Evolutionary conservation across 345 rosid genomes (phyloP).

Genomic region (Crucihimalaya himalaica): DNA sequence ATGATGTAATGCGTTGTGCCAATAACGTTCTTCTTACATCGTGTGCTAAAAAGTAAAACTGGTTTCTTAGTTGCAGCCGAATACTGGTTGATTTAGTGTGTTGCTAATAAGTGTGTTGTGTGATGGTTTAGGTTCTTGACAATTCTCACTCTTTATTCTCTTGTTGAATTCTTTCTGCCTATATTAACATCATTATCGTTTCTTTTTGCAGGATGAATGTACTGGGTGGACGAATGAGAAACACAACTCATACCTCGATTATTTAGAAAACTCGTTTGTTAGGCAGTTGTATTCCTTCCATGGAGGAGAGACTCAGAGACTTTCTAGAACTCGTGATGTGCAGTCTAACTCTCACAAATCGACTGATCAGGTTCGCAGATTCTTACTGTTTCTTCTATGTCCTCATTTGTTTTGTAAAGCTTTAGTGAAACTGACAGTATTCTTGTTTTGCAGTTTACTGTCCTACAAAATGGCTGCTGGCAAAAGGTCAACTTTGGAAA

Average conservation of each 20-base stretch:
- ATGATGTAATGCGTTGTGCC: not conserved
- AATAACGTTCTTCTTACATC: not conserved
- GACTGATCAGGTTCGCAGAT: slow-evolving; percentile 50
- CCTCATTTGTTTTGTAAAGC: not conserved
- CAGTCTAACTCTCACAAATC: slow-evolving; percentile 36
- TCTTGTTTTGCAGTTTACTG: slow-evolving; percentile 46
- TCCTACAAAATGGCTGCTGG: slow-evolving; percentile 47
- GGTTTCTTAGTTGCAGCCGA: not conserved
- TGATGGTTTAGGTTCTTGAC: not conserved
- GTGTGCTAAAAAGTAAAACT: not conserved
- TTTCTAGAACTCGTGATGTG: slow-evolving; percentile 31
- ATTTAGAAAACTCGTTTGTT: slow-evolving; percentile 70
- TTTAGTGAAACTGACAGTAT: not conserved
- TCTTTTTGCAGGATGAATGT: slow-evolving; percentile 46
- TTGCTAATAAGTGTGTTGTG: slow-evolving; percentile 5
- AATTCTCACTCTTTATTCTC: not conserved
- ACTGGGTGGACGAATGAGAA: slow-evolving; percentile 74
- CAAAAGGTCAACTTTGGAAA: slow-evolving; percentile 45
- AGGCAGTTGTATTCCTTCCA: slow-evolving; percentile 52
- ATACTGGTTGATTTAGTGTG: not conserved
- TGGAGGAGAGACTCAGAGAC: slow-evolving; percentile 31
- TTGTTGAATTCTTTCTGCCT: not conserved
- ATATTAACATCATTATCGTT: not conserved
- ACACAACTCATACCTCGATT: slow-evolving; percentile 59
- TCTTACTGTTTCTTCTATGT: slow-evolving; percentile 10